Base-by-base conservation (phyloP, 129 eudicot genomes). In the Helichrysum umbraculigerum region DNA sequence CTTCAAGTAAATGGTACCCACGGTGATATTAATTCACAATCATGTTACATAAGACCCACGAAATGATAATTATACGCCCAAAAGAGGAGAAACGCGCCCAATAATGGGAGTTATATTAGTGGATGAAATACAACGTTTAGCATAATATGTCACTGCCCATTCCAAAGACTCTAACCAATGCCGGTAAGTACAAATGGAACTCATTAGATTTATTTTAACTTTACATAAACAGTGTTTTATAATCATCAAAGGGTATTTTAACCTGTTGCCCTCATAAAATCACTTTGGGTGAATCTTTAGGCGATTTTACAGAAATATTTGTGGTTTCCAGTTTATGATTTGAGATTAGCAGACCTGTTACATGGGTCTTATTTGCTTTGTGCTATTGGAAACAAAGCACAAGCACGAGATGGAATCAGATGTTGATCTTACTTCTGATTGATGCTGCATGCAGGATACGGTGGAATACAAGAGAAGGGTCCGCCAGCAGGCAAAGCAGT, bases 381-480 rank as follows among this genome's bases (percentile, higher is more conserved):
- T 47, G 54, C 54, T 47, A 12, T 12, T 47, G 54, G 42, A 14
- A 14, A 11, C n/a, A 47, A 47, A 44, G 12, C 6, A 47, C 42
- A 47, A 47, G 15, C 54, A 47, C 12, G 54, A 12, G 12, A 14
- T 47, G 6, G 17, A 47, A 47, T 47, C 54, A 0, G 54, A 11
- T 17, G 6, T 76, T 59, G 19, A 58, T 77, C 20, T 34, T 51
- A 22, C 14, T 72, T 71, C 17, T 64, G 68, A 47, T 50, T 14
- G 44, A 41, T 51, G 16, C 68, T 35, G 22, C 21, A 19, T 83
- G 85, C 87, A 91, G 97, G 97, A 91, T 71, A 69, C 83, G 4
- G 82, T 66, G 75, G 97, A 91, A 85, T 91, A 91, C 83, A 91
- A 83, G 81, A 89, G 83, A 80, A 83, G 96, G 78, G 90, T 91